Evolutionary conservation across 1,284 basidiomycete genomes (phyloP), one percentile per base, ranked within the genome.

Genomic region (Lignosus rhinocerotis): DNA sequence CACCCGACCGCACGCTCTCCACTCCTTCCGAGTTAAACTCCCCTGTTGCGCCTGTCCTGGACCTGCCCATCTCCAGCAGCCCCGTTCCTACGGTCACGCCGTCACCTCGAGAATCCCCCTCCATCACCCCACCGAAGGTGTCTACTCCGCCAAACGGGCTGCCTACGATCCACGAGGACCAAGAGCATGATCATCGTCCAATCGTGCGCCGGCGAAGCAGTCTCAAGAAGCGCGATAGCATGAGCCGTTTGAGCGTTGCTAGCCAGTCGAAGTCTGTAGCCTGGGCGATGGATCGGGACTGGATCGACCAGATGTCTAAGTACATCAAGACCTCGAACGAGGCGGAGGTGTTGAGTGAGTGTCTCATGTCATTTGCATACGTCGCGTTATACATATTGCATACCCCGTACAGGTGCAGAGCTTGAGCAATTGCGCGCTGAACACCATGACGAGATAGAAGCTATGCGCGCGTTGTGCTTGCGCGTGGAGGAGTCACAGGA

Each of bases 231-330:
- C 71, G 58, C 33, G 75, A 73, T 57, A 77, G 73, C 60, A 73
- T 75, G 47, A 76, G 74, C 63, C 73, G 78, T 44, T 68, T 79
- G 53, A 87, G 83, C 62, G 74, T 80, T 50, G 78, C 76, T 38
- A 83, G 85, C 61, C 75, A 84, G 34, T 72, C 75, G n/a, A 89
- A 89, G 73, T 81, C 82, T 8, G 87, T 89, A 8, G 86, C 87
- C 36, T 89, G 87, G 87, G 87, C 87, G 33, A 87, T 87, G 74
- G 80, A 85, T 56, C 77, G 76, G 17, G 84, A 85, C 56, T 78
- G 83, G 74, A 75, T 79, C 38, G 78, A 79, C 10, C 83, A 85
- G 63, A 75, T 86, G 61, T 75, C 77, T 31, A 80, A 80, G 64
- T 86, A 84, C 66, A 76, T 81, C 19, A 75, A 79, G 59, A 78